Conservation (phyloP, 2,329 filamentous ascomycete species). For the Xylaria sp. region DNA sequence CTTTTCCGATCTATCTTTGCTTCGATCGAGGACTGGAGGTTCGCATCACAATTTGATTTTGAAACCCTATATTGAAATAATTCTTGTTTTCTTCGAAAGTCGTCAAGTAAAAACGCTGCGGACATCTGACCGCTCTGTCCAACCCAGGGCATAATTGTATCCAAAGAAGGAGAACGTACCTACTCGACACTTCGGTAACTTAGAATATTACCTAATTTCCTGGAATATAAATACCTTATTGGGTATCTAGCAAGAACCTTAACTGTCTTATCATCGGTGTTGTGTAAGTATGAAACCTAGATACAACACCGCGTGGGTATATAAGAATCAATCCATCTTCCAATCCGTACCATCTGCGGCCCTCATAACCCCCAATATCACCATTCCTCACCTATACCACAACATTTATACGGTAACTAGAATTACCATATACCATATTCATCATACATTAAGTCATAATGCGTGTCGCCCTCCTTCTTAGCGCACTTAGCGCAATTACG, state of each 20-base stretch:
- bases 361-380: too few species aligned
- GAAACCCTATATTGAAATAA: neutral
- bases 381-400: neutral
- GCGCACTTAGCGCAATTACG: neutral
- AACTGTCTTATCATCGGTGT: neutral
- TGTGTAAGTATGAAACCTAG: neutral
- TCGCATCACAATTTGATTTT: too few species aligned
- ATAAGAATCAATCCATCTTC: neutral
- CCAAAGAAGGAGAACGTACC: neutral
- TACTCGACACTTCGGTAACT: neutral
- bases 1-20: neutral
- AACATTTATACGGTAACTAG: neutral
- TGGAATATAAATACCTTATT: neutral
- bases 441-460: neutral
- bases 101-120: neutral
- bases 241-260: neutral
- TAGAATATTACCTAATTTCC: neutral
- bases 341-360: too few species aligned
- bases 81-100: neutral
- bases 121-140: neutral
- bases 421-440: too few species aligned
- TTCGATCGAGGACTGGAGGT: neutral
- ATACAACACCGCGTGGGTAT: neutral
- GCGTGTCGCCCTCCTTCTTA: neutral
- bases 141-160: neutral